phyloP scores from a whole-genome alignment of 257 asterid species.

The Scutellaria minor region DNA sequence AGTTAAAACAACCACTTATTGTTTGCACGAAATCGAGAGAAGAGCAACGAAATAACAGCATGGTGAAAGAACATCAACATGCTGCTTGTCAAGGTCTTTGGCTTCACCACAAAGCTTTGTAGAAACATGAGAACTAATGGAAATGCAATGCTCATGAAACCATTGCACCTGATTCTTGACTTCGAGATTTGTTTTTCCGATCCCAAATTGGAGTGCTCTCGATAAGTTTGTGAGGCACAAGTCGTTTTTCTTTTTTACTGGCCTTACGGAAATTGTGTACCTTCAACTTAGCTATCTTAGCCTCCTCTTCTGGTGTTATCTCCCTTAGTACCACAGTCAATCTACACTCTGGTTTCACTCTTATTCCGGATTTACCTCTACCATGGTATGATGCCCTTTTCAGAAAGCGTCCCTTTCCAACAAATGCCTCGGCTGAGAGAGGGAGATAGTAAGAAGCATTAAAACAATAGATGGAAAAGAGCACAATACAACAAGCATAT shows the following conservation, averaged over 20 bases:
- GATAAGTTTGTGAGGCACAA: slow-evolving; percentile 85
- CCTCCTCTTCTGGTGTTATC: slow-evolving; percentile 89
- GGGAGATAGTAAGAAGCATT: slow-evolving; percentile 23
- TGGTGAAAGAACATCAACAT: slow-evolving; percentile 26
- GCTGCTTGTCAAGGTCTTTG: background rate
- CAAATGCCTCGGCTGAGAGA: slow-evolving; percentile 85
- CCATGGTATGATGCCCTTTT: slow-evolving; percentile 80
- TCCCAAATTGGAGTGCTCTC: slow-evolving; percentile 92
- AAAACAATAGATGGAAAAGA: slow-evolving; percentile 1
- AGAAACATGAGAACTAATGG: background rate
- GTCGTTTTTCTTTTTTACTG: slow-evolving; percentile 69
- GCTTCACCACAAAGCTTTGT: background rate
- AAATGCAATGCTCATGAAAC: slow-evolving; percentile 38
- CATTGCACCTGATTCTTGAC: slow-evolving; percentile 37
- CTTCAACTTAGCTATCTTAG: slow-evolving; percentile 83
- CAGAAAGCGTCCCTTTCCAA: slow-evolving; percentile 79
- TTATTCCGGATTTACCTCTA: slow-evolving; percentile 68
- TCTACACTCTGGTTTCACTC: slow-evolving; percentile 77
- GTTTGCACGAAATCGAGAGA: background rate
- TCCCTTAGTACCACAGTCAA: slow-evolving; percentile 86
- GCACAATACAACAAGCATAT: background rate
- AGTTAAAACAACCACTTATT: background rate
- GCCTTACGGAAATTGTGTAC: slow-evolving; percentile 78
- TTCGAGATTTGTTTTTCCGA: slow-evolving; percentile 63
- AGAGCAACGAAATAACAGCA: background rate